phyloP scores from a whole-genome alignment of 495 filamentous ascomycete genomes.

The Hamigera avellanea region DNA sequence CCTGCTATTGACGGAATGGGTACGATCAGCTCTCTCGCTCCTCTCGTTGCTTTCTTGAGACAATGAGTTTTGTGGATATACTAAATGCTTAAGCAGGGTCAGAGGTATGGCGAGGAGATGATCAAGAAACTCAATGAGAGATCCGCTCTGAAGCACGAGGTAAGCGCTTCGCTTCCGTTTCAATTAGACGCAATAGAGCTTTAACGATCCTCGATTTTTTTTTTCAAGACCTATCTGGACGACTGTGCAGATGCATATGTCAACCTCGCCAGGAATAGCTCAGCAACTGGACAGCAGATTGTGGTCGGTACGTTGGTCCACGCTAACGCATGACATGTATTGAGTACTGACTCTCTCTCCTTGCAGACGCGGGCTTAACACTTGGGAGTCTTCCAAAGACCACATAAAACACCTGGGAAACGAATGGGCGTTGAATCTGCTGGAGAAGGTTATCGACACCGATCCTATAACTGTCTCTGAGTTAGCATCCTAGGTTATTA shows the following conservation, averaged over 20 bases:
- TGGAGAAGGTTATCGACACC: too few species aligned
- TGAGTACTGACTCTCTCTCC: too few species aligned
- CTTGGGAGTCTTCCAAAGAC: too few species aligned
- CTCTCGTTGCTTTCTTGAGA: background rate
- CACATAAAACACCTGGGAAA: too few species aligned
- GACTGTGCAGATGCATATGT: conserved; percentile 28
- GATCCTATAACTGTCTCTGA: too few species aligned
- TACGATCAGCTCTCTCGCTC: background rate
- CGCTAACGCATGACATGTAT: too few species aligned
- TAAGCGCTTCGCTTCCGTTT: conserved; percentile 2
- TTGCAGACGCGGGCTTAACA: too few species aligned
- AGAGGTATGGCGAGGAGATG: too few species aligned
- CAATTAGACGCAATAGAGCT: background rate
- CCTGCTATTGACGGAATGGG: conserved; percentile 49
- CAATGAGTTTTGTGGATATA: too few species aligned
- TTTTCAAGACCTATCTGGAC: conserved; percentile 22
- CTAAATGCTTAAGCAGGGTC: too few species aligned
- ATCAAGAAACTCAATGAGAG: conserved; percentile 13
- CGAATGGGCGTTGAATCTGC: too few species aligned
- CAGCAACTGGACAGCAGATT: conserved; percentile 30
- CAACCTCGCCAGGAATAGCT: conserved; percentile 24
- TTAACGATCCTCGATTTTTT: conserved; percentile 5
- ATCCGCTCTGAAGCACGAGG: conserved; percentile 21
- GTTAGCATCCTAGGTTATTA: too few species aligned
- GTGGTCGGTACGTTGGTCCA: conserved; percentile 28